phyloP scores from a whole-genome alignment of 2,329 filamentous ascomycete genomes.

The Iodosphaeria phyllophila region DNA sequence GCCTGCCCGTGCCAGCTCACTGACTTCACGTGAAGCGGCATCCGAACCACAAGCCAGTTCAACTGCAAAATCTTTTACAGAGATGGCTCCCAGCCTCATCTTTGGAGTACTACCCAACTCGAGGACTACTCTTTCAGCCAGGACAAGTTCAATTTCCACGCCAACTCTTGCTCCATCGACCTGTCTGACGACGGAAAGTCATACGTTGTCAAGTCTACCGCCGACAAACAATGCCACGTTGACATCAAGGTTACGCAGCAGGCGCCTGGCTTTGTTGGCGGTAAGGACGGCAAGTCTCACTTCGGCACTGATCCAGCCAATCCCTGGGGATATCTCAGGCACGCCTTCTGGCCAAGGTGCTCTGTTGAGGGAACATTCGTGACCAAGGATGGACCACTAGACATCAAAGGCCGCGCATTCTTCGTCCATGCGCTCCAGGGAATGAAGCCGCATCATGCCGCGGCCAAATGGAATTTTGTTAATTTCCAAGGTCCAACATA shows the following conservation, averaged over 20 bases:
- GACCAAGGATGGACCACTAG: constrained; percentile 62
- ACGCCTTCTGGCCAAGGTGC: constrained; percentile 88
- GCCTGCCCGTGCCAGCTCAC: constrained; percentile 4
- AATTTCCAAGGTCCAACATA: constrained; percentile 77
- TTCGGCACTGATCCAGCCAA: constrained; percentile 73
- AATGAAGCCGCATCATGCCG: constrained; percentile 97
- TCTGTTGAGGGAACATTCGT: constrained; percentile 66
- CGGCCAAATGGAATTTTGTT: constrained; percentile 81
- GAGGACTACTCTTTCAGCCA: constrained; percentile 69
- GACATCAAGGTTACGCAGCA: constrained; percentile 65
- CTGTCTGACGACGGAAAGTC: constrained; percentile 66
- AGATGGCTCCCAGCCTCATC: constrained; percentile 49
- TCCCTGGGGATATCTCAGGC: constrained; percentile 85
- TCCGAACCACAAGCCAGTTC: constrained; percentile 84
- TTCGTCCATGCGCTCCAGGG: constrained; percentile 81
- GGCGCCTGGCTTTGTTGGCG: constrained; percentile 68
- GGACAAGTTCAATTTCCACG: constrained; percentile 67
- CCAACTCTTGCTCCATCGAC: constrained; percentile 68
- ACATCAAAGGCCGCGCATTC: constrained; percentile 64
- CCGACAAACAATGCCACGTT: constrained; percentile 63
- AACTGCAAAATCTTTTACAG: constrained; percentile 81
- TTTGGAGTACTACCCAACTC: constrained; percentile 74
- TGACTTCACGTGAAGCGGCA: constrained; percentile 39
- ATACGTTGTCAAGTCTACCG: constrained; percentile 82
- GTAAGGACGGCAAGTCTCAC: constrained; percentile 65